Evolutionary conservation across 257 asterid species (phyloP).

Genomic region (Fraxinus americana): DNA sequence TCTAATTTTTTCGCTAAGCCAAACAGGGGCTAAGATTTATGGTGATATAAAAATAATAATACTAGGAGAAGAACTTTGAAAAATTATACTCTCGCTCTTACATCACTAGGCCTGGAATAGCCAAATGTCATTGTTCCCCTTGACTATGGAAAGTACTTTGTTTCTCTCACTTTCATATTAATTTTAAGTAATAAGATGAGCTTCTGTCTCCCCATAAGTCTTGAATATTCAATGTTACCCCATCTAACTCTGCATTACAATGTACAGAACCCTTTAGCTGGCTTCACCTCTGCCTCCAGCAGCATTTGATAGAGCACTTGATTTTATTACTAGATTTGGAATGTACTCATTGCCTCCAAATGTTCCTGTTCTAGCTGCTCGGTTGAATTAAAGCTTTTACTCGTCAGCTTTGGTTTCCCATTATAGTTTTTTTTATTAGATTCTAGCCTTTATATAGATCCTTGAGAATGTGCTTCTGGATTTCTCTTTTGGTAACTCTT

Average conservation of each 20-base stretch:
- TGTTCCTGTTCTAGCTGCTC: neutral
- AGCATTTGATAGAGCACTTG: neutral
- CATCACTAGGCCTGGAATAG: neutral
- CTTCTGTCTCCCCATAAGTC: neutral
- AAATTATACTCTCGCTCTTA: neutral
- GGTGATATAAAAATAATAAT: neutral
- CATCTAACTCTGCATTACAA: neutral
- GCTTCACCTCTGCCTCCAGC: neutral
- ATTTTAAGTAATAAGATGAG: neutral
- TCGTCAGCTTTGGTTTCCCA: neutral
- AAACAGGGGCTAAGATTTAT: neutral
- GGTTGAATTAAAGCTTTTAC: neutral
- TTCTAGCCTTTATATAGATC: neutral
- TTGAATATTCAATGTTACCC: neutral
- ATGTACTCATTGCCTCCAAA: neutral
- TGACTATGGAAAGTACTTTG: neutral
- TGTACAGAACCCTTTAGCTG: neutral
- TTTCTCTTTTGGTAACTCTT: slow-evolving; percentile 3
- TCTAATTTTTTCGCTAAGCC: too few species aligned
- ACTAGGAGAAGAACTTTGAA: neutral
- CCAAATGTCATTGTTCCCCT: neutral
- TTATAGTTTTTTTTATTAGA: neutral
- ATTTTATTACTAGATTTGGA: neutral
- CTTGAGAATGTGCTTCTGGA: neutral
- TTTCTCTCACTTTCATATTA: neutral